A percentile compares a stretch with the other conserved stretches of the same genome.
These are phyloP conservation scores for Spinacia oleracea DNA, from an alignment of 179 eudicot species.

Conservation along the genomic window DNA sequence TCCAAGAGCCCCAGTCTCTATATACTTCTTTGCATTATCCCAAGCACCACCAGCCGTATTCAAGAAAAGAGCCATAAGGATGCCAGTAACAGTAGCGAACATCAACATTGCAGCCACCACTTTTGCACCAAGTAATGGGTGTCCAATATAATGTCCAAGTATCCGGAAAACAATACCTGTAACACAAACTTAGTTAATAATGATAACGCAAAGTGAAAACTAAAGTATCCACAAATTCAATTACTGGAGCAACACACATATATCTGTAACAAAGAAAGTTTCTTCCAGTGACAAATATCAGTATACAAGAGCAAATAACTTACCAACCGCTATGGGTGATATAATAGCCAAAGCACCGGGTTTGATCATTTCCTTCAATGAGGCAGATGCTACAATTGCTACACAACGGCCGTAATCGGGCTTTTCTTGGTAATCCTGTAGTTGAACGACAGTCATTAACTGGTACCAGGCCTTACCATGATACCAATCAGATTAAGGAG, in stretches of 20 bases:
- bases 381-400: slow-evolving; percentile 95
- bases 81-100: slow-evolving; percentile 98
- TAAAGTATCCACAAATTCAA: background rate
- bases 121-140: slow-evolving; percentile 93
- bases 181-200: slow-evolving; percentile 15
- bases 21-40: slow-evolving; percentile 99
- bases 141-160: slow-evolving; percentile 83
- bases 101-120: slow-evolving; percentile 93
- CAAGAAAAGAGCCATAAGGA: slow-evolving; percentile 98
- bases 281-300: background rate
- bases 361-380: slow-evolving; percentile 96
- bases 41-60: slow-evolving; percentile 99
- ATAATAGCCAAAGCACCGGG: slow-evolving; percentile 96
- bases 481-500: slow-evolving; percentile 1
- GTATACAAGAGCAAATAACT: slow-evolving; percentile 20
- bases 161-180: slow-evolving; percentile 82
- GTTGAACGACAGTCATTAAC: slow-evolving; percentile 18
- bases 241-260: background rate
- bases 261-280: background rate
- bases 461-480: too few relatives aligned
- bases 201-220: background rate
- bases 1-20: slow-evolving; percentile 97
- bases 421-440: slow-evolving; percentile 91
- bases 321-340: slow-evolving; percentile 86
- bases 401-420: slow-evolving; percentile 98